A percentile compares a stretch with the other conserved stretches of the same genome.
phyloP scores from a whole-genome alignment of 176 grass and related monocot genomes.

The Rhynchospora pubera region DNA sequence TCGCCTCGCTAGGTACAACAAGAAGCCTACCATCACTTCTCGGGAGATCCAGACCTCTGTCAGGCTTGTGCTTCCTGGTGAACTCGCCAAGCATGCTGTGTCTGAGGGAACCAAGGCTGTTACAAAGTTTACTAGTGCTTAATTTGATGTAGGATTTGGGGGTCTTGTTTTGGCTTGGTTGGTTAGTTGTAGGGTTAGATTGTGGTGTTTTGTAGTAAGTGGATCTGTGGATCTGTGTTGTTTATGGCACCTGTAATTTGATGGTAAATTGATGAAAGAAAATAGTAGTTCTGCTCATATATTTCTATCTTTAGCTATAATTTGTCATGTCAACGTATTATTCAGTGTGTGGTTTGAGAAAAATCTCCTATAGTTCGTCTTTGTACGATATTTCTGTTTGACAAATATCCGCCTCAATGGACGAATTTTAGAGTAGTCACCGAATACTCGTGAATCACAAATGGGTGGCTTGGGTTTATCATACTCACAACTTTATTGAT shows the following conservation, averaged over 20 bases:
- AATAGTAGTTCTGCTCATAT: neutral
- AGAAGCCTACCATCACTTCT: neutral
- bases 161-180: neutral
- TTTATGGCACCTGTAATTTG: neutral
- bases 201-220: neutral
- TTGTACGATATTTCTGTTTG: too few species aligned
- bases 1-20: conserved; percentile 1
- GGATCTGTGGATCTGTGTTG: neutral
- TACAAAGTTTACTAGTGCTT: conserved; percentile 9
- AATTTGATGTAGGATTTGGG: neutral
- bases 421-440: too few species aligned
- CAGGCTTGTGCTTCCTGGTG: neutral
- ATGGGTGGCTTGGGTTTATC: too few species aligned
- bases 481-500: too few species aligned
- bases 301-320: neutral
- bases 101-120: conserved; percentile 8
- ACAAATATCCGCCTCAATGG: too few species aligned
- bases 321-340: neutral
- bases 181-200: neutral
- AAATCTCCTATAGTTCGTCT: too few species aligned
- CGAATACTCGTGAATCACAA: too few species aligned
- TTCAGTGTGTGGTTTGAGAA: too few species aligned
- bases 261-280: neutral
- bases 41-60: conserved; percentile 13
- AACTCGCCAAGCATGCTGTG: conserved; percentile 8